A percentile compares a stretch with the other conserved stretches of the same genome.
Evolutionary conservation across 139 green algal species (phyloP).

Genomic region (Chara braunii): DNA sequence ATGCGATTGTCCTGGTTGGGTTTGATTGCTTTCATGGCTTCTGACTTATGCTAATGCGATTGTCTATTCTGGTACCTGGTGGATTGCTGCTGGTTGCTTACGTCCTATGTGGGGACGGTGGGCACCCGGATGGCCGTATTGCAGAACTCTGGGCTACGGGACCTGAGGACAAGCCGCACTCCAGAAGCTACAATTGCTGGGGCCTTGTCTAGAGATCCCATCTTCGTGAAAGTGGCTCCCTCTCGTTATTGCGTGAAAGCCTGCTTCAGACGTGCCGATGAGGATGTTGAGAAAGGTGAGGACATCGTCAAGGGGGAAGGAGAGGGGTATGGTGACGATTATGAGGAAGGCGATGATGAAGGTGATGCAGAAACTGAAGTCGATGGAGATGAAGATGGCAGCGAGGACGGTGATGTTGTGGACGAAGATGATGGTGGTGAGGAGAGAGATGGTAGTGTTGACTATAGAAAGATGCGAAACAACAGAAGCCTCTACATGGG

Average conservation of each 20-base stretch:
- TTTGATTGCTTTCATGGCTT: no score
- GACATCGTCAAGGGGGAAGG: conserved; percentile 9
- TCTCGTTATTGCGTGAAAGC: conserved; percentile 56
- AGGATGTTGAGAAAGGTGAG: conserved; percentile 17
- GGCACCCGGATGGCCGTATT: not conserved
- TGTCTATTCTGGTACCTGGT: no score
- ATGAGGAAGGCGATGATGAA: conserved; percentile 8
- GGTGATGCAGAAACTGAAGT: not conserved
- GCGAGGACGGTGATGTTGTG: not conserved
- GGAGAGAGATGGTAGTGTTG: not conserved
- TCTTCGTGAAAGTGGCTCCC: conserved; percentile 68
- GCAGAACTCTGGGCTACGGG: conserved; percentile 53
- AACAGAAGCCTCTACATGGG: not conserved
- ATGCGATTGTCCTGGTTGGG: no score
- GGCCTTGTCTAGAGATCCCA: conserved; percentile 62
- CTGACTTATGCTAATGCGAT: no score
- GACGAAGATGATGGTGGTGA: not conserved
- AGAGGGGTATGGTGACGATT: conserved; percentile 8
- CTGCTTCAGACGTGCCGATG: not conserved
- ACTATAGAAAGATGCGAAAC: not conserved
- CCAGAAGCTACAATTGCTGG: conserved; percentile 42
- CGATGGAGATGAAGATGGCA: not conserved
- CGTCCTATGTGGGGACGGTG: no score
- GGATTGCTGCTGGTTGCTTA: no score
- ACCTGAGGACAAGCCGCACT: conserved; percentile 51